Conservation (phyloP, 1,284 basidiomycete genomes). For the Stereum hirsutum region DNA sequence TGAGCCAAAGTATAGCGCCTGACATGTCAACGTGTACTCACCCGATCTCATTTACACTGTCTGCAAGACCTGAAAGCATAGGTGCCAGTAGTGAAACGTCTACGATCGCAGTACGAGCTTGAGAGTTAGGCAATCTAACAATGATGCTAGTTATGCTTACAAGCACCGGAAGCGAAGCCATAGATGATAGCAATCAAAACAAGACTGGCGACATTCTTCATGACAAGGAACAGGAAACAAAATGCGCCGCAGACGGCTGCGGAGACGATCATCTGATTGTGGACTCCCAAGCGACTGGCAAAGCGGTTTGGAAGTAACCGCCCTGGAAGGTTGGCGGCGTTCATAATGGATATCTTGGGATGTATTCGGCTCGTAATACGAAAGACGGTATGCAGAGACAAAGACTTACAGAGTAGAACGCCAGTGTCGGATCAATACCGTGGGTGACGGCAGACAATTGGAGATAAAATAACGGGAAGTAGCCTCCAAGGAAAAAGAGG, state of each 20-base stretch:
- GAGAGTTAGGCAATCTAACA: too few relatives aligned
- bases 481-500: slow-evolving; percentile 33
- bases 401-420: slow-evolving; percentile 38
- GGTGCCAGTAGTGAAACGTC: too few relatives aligned
- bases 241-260: slow-evolving; percentile 30
- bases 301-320: slow-evolving; percentile 39
- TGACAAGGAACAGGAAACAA: slow-evolving; percentile 32
- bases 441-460: slow-evolving; percentile 39
- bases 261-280: slow-evolving; percentile 23
- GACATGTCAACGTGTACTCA: too few relatives aligned
- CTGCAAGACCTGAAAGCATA: too few relatives aligned
- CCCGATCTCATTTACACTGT: too few relatives aligned
- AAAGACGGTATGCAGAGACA: background rate
- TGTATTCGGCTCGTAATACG: background rate
- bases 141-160: too few relatives aligned
- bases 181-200: slow-evolving; percentile 25
- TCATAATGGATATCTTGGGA: slow-evolving; percentile 30
- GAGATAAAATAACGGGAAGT: slow-evolving; percentile 47
- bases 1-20: too few relatives aligned
- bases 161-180: slow-evolving; percentile 26
- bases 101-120: too few relatives aligned
- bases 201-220: slow-evolving; percentile 27
- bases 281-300: slow-evolving; percentile 34
- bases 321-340: slow-evolving; percentile 37
- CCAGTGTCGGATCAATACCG: slow-evolving; percentile 27